Conservation (phyloP, 257 asterid species). For the Solanum rostratum region DNA sequence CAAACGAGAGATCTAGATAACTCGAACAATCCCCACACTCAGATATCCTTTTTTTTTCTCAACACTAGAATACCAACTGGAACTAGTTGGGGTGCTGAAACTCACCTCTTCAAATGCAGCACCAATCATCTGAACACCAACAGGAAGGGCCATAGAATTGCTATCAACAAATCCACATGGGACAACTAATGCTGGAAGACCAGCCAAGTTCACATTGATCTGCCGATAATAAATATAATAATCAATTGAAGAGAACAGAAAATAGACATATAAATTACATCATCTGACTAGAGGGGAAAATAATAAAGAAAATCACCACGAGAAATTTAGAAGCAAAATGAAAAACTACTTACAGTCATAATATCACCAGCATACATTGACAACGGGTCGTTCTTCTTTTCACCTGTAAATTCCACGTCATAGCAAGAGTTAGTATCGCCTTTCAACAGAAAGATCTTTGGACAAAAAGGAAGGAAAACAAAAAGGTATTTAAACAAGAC, state of each 20-base stretch:
- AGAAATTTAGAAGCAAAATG: background rate
- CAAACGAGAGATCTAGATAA: background rate
- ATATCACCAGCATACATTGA: conserved; percentile 99
- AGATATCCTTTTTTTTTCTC: background rate
- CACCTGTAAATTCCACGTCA: conserved; percentile 45
- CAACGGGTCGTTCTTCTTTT: conserved; percentile 95
- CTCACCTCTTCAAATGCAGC: conserved; percentile 82
- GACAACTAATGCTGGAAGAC: conserved; percentile 92
- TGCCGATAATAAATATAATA: conserved; percentile 13
- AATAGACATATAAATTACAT: background rate
- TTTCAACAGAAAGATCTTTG: background rate
- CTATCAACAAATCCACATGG: conserved; percentile 81
- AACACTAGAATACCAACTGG: background rate
- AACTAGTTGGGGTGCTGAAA: background rate
- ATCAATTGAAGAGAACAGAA: background rate
- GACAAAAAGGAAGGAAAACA: background rate
- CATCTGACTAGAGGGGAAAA: background rate
- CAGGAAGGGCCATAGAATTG: conserved; percentile 51
- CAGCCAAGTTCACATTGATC: conserved; percentile 98
- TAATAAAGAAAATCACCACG: background rate
- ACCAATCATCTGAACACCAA: conserved; percentile 93
- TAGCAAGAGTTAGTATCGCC: background rate
- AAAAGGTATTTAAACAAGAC: background rate
- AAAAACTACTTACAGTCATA: conserved; percentile 70
- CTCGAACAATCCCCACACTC: background rate